A percentile compares a stretch with the other conserved stretches of the same genome.
These are phyloP conservation scores for Vanilla planifolia DNA, from an alignment of 106 monocot species.

Conservation along the genomic window DNA sequence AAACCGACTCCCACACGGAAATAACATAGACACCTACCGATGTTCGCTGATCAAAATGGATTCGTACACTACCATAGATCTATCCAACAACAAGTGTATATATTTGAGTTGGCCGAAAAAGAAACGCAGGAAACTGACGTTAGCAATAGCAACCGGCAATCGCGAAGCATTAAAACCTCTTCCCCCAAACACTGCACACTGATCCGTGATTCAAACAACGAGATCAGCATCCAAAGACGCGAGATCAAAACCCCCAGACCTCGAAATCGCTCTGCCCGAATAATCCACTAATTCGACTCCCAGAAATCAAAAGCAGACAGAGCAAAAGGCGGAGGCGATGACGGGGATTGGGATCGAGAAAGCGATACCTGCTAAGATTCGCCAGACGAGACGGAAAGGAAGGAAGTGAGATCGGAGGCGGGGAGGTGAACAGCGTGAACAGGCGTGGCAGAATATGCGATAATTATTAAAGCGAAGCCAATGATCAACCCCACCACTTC, in stretches of 20 bases:
- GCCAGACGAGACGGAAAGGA: not conserved
- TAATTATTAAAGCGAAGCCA: not conserved
- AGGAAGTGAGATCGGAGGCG: slow-evolving; percentile 1
- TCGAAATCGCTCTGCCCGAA: not conserved
- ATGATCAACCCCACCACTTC: not conserved
- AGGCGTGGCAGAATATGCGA: not conserved
- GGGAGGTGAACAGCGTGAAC: not conserved
- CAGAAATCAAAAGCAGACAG: not conserved
- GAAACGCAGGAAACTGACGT: not conserved
- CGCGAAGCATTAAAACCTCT: not conserved
- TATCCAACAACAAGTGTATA: too few species aligned
- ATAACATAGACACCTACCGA: too few species aligned
- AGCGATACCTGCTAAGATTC: slow-evolving; percentile 2
- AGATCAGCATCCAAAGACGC: not conserved
- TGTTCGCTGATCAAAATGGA: too few species aligned
- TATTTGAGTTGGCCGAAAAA: not conserved
- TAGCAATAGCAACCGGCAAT: not conserved
- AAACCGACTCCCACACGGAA: too few species aligned
- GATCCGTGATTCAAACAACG: not conserved
- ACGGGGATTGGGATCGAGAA: not conserved
- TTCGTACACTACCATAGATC: too few species aligned
- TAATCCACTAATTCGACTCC: not conserved
- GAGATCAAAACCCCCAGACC: not conserved
- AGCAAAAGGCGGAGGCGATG: not conserved
- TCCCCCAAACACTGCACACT: not conserved